phyloP scores from a whole-genome alignment of 2,329 filamentous ascomycete species.

The Aspergillus alliaceus region DNA sequence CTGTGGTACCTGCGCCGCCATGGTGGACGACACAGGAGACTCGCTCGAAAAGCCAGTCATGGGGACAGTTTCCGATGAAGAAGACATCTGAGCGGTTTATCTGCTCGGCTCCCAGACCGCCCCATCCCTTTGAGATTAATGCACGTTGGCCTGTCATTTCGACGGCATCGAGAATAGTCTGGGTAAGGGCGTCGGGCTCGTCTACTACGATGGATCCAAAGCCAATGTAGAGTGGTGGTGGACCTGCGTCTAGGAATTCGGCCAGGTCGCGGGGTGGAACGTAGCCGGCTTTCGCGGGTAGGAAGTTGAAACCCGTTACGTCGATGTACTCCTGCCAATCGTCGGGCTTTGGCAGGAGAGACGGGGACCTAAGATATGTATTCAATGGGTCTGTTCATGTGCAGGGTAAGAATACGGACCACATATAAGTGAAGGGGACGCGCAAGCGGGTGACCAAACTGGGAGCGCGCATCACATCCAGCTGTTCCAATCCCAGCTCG shows the following conservation, averaged over 20 bases:
- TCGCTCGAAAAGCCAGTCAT: constrained; percentile 84
- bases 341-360: constrained; percentile 73
- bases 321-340: constrained; percentile 74
- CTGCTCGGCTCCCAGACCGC: constrained; percentile 74
- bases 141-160: constrained; percentile 68
- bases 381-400: constrained; percentile 7
- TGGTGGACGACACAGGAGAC: constrained; percentile 85
- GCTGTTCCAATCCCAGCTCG: constrained; percentile 70
- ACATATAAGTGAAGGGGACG: constrained; percentile 88
- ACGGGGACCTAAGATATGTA: constrained; percentile 58
- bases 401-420: constrained; percentile 52
- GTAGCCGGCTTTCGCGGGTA: constrained; percentile 66
- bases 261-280: constrained; percentile 65
- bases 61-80: constrained; percentile 81
- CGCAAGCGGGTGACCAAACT: constrained; percentile 73
- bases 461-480: constrained; percentile 80
- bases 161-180: constrained; percentile 71
- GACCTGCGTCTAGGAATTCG: constrained; percentile 65
- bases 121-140: constrained; percentile 85
- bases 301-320: constrained; percentile 75
- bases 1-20: constrained; percentile 83
- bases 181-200: constrained; percentile 69
- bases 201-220: constrained; percentile 83
- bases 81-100: constrained; percentile 72
- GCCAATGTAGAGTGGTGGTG: constrained; percentile 76